These are phyloP conservation scores for Mortierella sp. DNA, from an alignment of 371 early-diverging fungal genomes.

Conservation along the genomic window DNA sequence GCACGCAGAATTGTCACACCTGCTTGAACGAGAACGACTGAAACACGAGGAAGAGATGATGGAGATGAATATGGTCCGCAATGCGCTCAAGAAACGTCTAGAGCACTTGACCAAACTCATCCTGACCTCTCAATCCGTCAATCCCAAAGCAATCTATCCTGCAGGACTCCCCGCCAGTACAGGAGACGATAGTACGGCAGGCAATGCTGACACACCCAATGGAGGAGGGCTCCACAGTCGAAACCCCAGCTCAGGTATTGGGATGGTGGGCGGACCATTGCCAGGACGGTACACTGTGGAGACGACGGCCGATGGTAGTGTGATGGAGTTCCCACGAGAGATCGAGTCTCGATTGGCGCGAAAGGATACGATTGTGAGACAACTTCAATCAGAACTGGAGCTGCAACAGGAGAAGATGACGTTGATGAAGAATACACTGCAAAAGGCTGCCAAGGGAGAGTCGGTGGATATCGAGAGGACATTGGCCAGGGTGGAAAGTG, in stretches of 20 bases:
- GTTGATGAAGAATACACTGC: slow-evolving; percentile 33
- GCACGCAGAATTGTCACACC: slow-evolving; percentile 43
- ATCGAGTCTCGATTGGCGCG: slow-evolving; percentile 42
- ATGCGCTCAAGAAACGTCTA: slow-evolving; percentile 83
- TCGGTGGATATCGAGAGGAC: too few relatives aligned
- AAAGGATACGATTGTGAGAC: slow-evolving; percentile 43
- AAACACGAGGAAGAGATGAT: slow-evolving; percentile 82
- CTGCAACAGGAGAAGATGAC: slow-evolving; percentile 38
- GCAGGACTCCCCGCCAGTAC: too few relatives aligned
- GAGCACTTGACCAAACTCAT: slow-evolving; percentile 87
- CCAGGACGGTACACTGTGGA: slow-evolving; percentile 33
- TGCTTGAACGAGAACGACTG: slow-evolving; percentile 53
- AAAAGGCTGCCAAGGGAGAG: slow-evolving; percentile 38
- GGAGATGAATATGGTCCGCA: slow-evolving; percentile 76
- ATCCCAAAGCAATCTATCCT: slow-evolving; percentile 23
- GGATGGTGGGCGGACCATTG: too few relatives aligned
- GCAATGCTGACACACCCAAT: too few relatives aligned
- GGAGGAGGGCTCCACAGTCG: too few relatives aligned
- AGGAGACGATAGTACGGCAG: slow-evolving; percentile 10
- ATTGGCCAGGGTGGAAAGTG: too few relatives aligned
- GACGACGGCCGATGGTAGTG: slow-evolving; percentile 43
- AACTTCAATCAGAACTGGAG: slow-evolving; percentile 39
- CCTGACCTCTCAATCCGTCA: slow-evolving; percentile 72
- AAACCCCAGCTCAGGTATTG: too few relatives aligned
- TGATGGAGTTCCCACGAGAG: slow-evolving; percentile 47